A percentile compares a stretch with the other conserved stretches of the same genome.
phyloP scores from a whole-genome alignment of 2,329 filamentous ascomycete species.

The Pseudogymnoascus sp. region DNA sequence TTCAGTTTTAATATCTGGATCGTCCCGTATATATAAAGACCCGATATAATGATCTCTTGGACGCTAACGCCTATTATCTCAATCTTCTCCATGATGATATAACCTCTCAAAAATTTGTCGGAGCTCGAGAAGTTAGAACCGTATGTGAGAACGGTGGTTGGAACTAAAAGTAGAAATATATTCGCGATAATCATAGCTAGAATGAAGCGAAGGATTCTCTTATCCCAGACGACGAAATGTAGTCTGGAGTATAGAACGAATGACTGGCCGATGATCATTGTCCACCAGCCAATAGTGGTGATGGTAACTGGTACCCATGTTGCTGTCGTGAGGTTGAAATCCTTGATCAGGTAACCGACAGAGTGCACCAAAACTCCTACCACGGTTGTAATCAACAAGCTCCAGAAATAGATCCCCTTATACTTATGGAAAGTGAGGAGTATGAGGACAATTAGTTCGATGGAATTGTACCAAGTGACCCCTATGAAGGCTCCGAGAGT shows the following conservation, averaged over 20 bases:
- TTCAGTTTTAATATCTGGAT: slow-evolving; percentile 6
- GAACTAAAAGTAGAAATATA: slow-evolving; percentile 39
- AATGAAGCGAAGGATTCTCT: slow-evolving; percentile 36
- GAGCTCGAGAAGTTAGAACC: slow-evolving; percentile 19
- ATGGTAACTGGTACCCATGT: slow-evolving; percentile 35
- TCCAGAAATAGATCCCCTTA: slow-evolving; percentile 33
- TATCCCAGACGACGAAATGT: slow-evolving; percentile 42
- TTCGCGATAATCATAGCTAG: slow-evolving; percentile 45
- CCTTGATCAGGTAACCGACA: slow-evolving; percentile 39
- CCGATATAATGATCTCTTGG: slow-evolving; percentile 38
- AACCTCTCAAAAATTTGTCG: slow-evolving; percentile 25
- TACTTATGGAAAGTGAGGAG: slow-evolving; percentile 30
- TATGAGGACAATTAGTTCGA: slow-evolving; percentile 31
- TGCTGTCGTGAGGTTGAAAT: slow-evolving; percentile 31
- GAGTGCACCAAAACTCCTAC: slow-evolving; percentile 31
- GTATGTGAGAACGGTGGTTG: slow-evolving; percentile 42
- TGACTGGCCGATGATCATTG: slow-evolving; percentile 48
- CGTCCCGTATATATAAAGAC: slow-evolving; percentile 46
- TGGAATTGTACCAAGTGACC: slow-evolving; percentile 30
- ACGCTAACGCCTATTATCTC: slow-evolving; percentile 37
- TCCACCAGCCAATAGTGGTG: slow-evolving; percentile 38
- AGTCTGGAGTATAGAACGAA: slow-evolving; percentile 48
- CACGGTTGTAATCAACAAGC: slow-evolving; percentile 28
- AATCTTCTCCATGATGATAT: slow-evolving; percentile 35
- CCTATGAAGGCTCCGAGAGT: slow-evolving; percentile 23